Percentiles rank a stretch among this genome's conserved stretches.
Evolutionary conservation across 805 yeast genomes (phyloP).

Genomic region (Saccharomycopsis fodiens): DNA sequence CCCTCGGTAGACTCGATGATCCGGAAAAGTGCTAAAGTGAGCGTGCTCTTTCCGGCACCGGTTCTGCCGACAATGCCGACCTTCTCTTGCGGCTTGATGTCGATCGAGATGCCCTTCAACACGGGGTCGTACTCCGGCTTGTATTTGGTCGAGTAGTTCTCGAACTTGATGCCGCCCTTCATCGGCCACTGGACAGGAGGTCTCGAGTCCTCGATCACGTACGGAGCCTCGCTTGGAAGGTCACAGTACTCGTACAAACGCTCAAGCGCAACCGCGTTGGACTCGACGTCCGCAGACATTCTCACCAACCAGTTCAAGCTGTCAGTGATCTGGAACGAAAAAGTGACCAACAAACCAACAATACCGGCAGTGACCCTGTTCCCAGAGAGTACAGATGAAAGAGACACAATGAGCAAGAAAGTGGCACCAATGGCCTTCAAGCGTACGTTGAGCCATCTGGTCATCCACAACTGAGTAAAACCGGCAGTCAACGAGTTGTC

Average conservation of each 20-base stretch:
- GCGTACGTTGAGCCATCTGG: constrained; percentile 61
- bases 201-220: constrained; percentile 36
- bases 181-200: constrained; percentile 50
- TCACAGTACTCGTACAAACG: constrained; percentile 55
- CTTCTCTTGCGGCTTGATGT: constrained; percentile 49
- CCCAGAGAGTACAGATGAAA: constrained; percentile 38
- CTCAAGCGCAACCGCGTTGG: constrained; percentile 59
- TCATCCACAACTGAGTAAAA: constrained; percentile 27
- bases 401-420: constrained; percentile 33
- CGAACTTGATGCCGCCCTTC: constrained; percentile 42
- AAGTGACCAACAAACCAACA: constrained; percentile 59
- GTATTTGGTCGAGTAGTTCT: constrained; percentile 49
- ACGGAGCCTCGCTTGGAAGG: constrained; percentile 39
- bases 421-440: constrained; percentile 54
- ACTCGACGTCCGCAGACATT: constrained; percentile 55
- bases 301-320: constrained; percentile 51
- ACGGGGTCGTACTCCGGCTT: constrained; percentile 55
- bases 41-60: constrained; percentile 67
- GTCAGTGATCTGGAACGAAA: constrained; percentile 49
- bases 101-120: constrained; percentile 38
- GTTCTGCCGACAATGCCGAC: constrained; percentile 73
- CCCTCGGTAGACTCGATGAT: constrained; percentile 53
- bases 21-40: constrained; percentile 55
- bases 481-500: constrained; percentile 41
- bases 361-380: constrained; percentile 47